Evolutionary conservation across 106 monocot genomes (phyloP), one percentile per base, ranked within the genome.

Genomic region (Allium sativum): DNA sequence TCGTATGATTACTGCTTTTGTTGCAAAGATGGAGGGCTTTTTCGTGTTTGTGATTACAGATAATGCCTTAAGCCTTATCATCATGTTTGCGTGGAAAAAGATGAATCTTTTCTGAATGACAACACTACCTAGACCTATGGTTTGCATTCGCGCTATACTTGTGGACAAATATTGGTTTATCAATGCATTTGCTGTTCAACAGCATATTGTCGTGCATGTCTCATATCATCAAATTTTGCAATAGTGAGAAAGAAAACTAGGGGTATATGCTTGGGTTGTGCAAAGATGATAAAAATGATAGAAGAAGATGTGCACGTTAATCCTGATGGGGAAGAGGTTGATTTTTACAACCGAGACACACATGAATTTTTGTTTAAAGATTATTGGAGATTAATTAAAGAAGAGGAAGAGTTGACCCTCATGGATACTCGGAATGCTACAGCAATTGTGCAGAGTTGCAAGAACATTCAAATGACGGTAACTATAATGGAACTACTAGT

Each of bases 331-430:
- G 90, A 61, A 5, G 72, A 71, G 45, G 73, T 88, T 18, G 83
- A 94, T 73, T 94, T 86, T 42, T 19, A 70, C 13, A 79, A 90
- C 56, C 65, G 61, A 53, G 77, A 77, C 12, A 76, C 83, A 0
- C 66, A 61, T 41, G 84, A 84, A 55, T 75, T 72, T 67, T 63
- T 91, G 41, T 98, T 98, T 31, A 88, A 79, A 48, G 91, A 88
- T 56, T 98, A 98, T 64, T 98, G 96, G 98, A 60, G 50, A 12
- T 67, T 78, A 48, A 52, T 98, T 1, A 98, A 98, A 45, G 78
- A 85, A 12, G 16, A 72, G 52, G 92, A 88, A 77, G 58, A 59
- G 43, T 21, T 98, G 44, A 70, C 82, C 44, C 41, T 81, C 16
- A 55, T 64, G 48, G 82, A 90, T 55, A 64, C 90, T 56, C 70